phyloP scores from a whole-genome alignment of 768 basidiomycete species.

The Lenzites betulinus region DNA sequence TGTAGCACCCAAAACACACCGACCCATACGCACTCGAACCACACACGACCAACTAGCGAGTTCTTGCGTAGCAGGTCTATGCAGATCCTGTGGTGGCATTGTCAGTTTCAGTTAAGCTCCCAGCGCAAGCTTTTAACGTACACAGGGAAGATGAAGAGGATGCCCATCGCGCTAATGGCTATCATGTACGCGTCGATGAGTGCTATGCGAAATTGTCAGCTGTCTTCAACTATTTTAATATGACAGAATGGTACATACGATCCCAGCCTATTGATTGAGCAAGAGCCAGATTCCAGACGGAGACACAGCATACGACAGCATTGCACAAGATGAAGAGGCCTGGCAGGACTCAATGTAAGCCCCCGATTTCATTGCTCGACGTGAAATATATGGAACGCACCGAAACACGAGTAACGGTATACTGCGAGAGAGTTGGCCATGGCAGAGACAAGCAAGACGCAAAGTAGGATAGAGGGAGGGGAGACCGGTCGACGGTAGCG shows the following conservation, averaged over 20 bases:
- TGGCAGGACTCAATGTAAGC: conserved; percentile 30
- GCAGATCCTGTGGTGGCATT: conserved; percentile 46
- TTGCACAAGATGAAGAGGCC: conserved; percentile 64
- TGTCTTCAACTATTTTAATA: no score
- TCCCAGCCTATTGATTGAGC: conserved; percentile 37
- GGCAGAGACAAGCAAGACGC: conserved; percentile 27
- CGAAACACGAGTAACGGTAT: conserved; percentile 62
- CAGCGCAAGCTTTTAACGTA: conserved; percentile 34
- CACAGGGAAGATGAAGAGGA: conserved; percentile 61
- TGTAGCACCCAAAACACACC: conserved; percentile 57
- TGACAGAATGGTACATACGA: conserved; percentile 38
- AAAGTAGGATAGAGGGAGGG: conserved; percentile 27
- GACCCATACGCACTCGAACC: conserved; percentile 72
- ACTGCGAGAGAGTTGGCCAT: conserved; percentile 51
- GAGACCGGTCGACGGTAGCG: conserved; percentile 38
- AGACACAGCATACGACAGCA: conserved; percentile 62
- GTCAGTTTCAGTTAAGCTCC: background rate
- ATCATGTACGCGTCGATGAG: conserved; percentile 62
- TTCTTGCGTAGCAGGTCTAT: conserved; percentile 55
- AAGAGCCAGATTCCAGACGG: conserved; percentile 70
- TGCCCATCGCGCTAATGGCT: conserved; percentile 58
- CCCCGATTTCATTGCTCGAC: background rate
- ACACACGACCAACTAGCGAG: conserved; percentile 59
- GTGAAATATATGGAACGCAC: conserved; percentile 38
- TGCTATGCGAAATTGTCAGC: conserved; percentile 29